phyloP scores from a whole-genome alignment of 768 basidiomycete genomes.

The Cystobasidium onofrii region DNA sequence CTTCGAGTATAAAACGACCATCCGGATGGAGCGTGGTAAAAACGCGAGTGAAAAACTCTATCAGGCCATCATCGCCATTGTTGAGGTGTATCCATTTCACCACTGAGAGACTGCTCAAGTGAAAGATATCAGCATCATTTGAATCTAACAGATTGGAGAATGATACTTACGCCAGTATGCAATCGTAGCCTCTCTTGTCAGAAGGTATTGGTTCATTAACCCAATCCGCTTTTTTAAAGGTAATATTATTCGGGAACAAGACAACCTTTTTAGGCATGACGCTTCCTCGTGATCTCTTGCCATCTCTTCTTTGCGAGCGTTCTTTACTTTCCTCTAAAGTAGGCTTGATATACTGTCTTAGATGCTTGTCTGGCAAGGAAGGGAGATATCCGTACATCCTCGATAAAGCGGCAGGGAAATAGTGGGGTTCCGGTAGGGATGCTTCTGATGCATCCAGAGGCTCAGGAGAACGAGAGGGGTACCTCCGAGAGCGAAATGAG shows the following conservation, averaged over 20 bases:
- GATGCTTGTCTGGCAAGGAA: slow-evolving; percentile 50
- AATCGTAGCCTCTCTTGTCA: slow-evolving; percentile 56
- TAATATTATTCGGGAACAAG: slow-evolving; percentile 68
- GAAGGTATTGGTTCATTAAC: slow-evolving; percentile 53
- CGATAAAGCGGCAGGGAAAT: slow-evolving; percentile 71
- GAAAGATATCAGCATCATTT: neutral
- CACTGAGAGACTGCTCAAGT: slow-evolving; percentile 60
- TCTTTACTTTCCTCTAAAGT: slow-evolving; percentile 21
- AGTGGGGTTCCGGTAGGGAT: slow-evolving; percentile 42
- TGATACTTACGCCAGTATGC: slow-evolving; percentile 64
- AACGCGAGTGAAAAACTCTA: slow-evolving; percentile 59
- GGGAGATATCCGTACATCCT: slow-evolving; percentile 69
- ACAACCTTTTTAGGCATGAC: slow-evolving; percentile 32
- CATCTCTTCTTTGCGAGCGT: slow-evolving; percentile 1
- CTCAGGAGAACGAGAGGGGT: neutral
- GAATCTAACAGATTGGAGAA: neutral
- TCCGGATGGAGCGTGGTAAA: slow-evolving; percentile 57
- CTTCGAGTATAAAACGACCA: slow-evolving; percentile 62
- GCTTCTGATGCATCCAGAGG: neutral
- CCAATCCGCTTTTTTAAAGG: slow-evolving; percentile 70
- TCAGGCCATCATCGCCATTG: slow-evolving; percentile 64
- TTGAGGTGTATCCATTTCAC: slow-evolving; percentile 91
- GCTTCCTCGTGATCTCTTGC: slow-evolving; percentile 21
- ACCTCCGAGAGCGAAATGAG: neutral
- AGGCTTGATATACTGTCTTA: slow-evolving; percentile 34